Evolutionary conservation across 441 rosid species (phyloP).

Genomic region (Aquilaria agallochum): DNA sequence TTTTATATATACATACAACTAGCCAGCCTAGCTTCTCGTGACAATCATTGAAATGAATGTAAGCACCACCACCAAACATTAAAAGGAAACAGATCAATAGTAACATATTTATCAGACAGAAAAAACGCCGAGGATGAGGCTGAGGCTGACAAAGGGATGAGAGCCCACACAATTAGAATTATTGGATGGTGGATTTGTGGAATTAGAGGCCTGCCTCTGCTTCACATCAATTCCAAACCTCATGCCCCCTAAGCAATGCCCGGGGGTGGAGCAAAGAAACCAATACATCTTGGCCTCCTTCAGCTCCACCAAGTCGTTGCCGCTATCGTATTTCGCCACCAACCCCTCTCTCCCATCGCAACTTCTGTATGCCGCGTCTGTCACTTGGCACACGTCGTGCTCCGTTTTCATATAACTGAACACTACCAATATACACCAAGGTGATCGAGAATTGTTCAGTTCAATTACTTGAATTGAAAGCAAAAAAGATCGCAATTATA

Average conservation of each 20-base stretch:
- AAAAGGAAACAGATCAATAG: slow-evolving; percentile 7
- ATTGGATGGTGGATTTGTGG: slow-evolving; percentile 15
- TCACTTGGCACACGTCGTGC: slow-evolving; percentile 45
- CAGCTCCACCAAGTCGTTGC: slow-evolving; percentile 36
- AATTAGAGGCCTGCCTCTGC: background rate
- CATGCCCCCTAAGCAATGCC: slow-evolving; percentile 70
- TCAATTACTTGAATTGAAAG: background rate
- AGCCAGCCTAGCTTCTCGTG: background rate
- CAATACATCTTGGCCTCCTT: slow-evolving; percentile 32
- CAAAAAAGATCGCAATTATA: background rate
- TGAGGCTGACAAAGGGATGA: slow-evolving; percentile 11
- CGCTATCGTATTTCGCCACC: slow-evolving; percentile 35
- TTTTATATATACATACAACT: no score
- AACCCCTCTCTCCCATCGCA: slow-evolving; percentile 45
- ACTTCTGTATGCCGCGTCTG: slow-evolving; percentile 28
- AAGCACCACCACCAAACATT: background rate
- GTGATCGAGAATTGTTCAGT: background rate
- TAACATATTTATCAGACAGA: slow-evolving; percentile 3
- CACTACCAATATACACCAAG: slow-evolving; percentile 17
- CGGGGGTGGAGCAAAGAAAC: slow-evolving; percentile 40
- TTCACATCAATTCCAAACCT: slow-evolving; percentile 36
- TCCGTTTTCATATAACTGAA: slow-evolving; percentile 42
- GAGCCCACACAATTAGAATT: background rate
- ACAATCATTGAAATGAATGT: background rate
- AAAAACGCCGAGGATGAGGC: slow-evolving; percentile 9